phyloP scores from a whole-genome alignment of 345 rosid species.

The Pistacia integerrima region DNA sequence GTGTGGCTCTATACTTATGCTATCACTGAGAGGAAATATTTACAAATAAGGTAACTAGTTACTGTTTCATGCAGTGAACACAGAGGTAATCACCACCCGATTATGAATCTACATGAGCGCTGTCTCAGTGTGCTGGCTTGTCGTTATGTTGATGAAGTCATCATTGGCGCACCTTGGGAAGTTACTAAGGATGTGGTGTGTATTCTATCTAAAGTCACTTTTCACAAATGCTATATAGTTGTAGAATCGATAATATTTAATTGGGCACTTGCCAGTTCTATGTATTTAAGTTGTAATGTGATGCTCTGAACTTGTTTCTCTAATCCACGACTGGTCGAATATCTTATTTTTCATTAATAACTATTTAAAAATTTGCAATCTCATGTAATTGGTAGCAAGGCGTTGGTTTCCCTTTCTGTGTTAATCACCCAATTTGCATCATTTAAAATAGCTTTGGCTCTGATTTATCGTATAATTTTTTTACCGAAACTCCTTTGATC shows the following conservation, averaged over 20 bases:
- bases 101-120: conserved; percentile 94
- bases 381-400: not conserved
- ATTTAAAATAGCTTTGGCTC: not conserved
- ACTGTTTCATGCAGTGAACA: conserved; percentile 57
- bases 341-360: not conserved
- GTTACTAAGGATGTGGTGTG: conserved; percentile 85
- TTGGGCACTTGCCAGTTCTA: too few species aligned
- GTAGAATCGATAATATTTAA: not conserved
- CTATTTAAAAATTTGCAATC: not conserved
- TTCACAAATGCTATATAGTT: not conserved
- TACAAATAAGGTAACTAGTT: conserved; percentile 4
- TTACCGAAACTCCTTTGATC: not conserved
- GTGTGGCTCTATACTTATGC: not conserved
- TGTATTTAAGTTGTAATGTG: not conserved
- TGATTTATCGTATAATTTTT: not conserved
- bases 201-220: not conserved
- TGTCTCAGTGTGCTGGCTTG: conserved; percentile 88
- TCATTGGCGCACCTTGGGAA: conserved; percentile 98
- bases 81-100: conserved; percentile 70
- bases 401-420: not conserved
- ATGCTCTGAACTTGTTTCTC: not conserved
- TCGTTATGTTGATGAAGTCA: conserved; percentile 96
- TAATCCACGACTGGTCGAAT: not conserved
- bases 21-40: not conserved
- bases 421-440: not conserved